Evolutionary conservation across 2,329 filamentous ascomycete genomes (phyloP).

Genomic region (Zymoseptoria ardabiliae): DNA sequence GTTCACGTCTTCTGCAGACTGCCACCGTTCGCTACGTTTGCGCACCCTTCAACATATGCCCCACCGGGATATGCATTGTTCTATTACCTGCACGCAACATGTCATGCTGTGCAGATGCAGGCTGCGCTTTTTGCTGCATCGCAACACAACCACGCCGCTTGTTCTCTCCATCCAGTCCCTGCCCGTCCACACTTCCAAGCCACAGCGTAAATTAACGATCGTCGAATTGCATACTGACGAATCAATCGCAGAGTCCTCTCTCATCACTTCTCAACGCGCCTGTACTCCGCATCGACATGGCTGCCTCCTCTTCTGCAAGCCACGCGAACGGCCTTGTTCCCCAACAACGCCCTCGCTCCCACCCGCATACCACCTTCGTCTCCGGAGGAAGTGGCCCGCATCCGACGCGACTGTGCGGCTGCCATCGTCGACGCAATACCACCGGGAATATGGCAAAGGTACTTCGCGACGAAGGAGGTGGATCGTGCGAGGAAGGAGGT

Average conservation of each 20-base stretch:
- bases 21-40: neutral
- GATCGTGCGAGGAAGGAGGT: conserved; percentile 38
- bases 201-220: neutral
- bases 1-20: neutral
- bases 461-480: conserved; percentile 34
- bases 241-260: neutral
- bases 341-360: conserved; percentile 68
- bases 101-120: neutral
- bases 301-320: conserved; percentile 51
- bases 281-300: conserved; percentile 28
- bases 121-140: neutral
- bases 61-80: neutral
- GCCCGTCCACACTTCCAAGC: neutral
- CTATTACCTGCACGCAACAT: neutral
- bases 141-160: neutral
- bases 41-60: neutral
- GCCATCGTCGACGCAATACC: conserved; percentile 47
- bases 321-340: conserved; percentile 73
- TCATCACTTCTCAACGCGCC: neutral
- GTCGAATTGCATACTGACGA: neutral
- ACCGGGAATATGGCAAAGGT: conserved; percentile 35
- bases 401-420: conserved; percentile 61
- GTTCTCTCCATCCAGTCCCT: neutral
- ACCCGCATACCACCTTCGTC: conserved; percentile 54
- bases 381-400: conserved; percentile 52